Evolutionary conservation across 164 flowering plant genomes (phyloP), one percentile per base, ranked within the genome.

Genomic region (Stephania japonica): DNA sequence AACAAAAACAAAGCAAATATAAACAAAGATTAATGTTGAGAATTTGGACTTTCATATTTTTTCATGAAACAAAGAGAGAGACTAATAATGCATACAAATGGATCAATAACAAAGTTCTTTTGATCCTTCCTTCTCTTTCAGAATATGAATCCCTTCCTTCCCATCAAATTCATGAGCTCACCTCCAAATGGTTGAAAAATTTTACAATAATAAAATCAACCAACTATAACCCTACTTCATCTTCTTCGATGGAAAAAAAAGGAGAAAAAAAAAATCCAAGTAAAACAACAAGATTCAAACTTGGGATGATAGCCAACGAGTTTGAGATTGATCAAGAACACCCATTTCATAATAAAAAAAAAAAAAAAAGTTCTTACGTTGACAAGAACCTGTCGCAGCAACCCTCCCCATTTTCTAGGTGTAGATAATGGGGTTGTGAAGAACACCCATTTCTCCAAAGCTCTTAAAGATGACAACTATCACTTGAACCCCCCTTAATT

Each of bases 281-380:
- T n/a, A 38, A 10, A 53, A 68, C n/a, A 49, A 61, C 25, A 69
- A 38, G 42, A 8, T 16, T 26, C 70, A 44, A 74, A 69, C 72
- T 32, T 75, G 43, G 67, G 16, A 25, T 21, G 24, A 71, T 66
- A 71, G 71, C 66, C 66, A 67, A 43, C 41, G 47, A 25, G 42
- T 21, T 24, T 53, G 14, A 70, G 69, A 62, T 72, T 71, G 75
- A 77, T 73, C 69, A 41, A 73, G 70, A 75, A 73, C 65, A 77
- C 76, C 73, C 79, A 65, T 77, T 65, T 65, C 69, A 27, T 56
- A n/a, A n/a, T n/a, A n/a, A n/a, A n/a, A n/a, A n/a, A n/a, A n/a
- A n/a, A n/a, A n/a, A n/a, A n/a, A n/a, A n/a, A n/a, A n/a, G n/a
- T n/a, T n/a, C n/a, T n/a, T n/a, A n/a, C n/a, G n/a, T n/a, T n/a